Conservation (phyloP, 768 basidiomycete genomes). For the Lactarius sp. region DNA sequence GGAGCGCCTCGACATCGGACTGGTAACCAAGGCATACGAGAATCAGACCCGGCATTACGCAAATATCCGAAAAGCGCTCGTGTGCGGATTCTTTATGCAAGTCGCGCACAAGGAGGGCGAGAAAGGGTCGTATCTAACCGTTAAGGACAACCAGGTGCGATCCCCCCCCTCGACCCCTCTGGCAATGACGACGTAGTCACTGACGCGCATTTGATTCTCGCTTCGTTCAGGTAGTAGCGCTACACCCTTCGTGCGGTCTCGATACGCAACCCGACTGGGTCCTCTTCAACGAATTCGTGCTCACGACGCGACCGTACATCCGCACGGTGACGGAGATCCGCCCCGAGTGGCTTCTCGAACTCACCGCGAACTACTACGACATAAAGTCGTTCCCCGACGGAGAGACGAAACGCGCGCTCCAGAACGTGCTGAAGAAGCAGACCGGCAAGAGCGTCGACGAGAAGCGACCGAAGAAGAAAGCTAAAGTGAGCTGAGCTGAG, state of each 20-base stretch:
- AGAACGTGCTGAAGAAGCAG: slow-evolving; percentile 17
- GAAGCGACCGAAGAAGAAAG: slow-evolving; percentile 9
- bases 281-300: slow-evolving; percentile 88
- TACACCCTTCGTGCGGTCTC: slow-evolving; percentile 87
- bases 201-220: neutral
- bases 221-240: slow-evolving; percentile 50
- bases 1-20: slow-evolving; percentile 82
- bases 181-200: neutral
- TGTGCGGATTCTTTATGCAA: slow-evolving; percentile 98
- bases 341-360: slow-evolving; percentile 79
- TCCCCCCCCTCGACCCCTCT: too few relatives aligned
- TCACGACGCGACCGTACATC: slow-evolving; percentile 86
- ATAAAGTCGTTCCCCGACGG: slow-evolving; percentile 56
- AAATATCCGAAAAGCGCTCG: slow-evolving; percentile 77
- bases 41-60: slow-evolving; percentile 48
- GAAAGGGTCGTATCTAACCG: slow-evolving; percentile 80
- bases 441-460: neutral
- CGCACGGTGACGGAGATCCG: slow-evolving; percentile 85
- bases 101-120: slow-evolving; percentile 93
- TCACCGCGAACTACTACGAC: slow-evolving; percentile 66
- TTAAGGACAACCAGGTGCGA: slow-evolving; percentile 89
- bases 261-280: slow-evolving; percentile 91
- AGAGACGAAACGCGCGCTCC: slow-evolving; percentile 56
- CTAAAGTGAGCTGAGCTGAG: neutral
- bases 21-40: slow-evolving; percentile 61